These are phyloP conservation scores for Bothriochloa decipiens DNA, from an alignment of 176 grass and related monocot species.

Conservation along the genomic window DNA sequence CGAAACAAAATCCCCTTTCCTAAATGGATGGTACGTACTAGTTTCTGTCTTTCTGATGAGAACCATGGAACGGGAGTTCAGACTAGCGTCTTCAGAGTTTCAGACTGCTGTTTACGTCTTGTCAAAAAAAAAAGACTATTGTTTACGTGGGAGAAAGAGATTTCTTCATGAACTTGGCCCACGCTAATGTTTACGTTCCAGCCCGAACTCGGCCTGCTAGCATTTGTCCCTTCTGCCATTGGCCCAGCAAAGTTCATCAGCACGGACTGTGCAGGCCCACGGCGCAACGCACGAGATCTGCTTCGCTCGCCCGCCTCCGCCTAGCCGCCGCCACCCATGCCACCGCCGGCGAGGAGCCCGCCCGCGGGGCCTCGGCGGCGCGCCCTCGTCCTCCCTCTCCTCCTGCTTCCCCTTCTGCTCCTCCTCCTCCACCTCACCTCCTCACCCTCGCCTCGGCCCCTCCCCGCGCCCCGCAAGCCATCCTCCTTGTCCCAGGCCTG, in stretches of 20 bases:
- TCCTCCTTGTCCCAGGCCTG: slow-evolving; percentile 9
- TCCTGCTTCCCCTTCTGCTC: not conserved
- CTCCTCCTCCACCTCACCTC: slow-evolving; percentile 20
- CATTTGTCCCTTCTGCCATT: not conserved
- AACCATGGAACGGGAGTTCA: no score
- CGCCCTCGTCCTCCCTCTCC: not conserved
- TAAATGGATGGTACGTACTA: no score
- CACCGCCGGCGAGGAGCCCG: slow-evolving; percentile 49
- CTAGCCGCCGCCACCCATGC: no score
- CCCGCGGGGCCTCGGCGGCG: slow-evolving; percentile 25
- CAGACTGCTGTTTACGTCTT: no score
- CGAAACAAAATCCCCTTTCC: no score
- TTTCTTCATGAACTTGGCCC: no score
- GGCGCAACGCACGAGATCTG: not conserved
- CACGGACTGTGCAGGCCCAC: slow-evolving; percentile 13
- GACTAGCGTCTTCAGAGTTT: no score
- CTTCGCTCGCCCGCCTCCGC: not conserved
- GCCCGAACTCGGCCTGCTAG: not conserved
- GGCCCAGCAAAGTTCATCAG: not conserved
- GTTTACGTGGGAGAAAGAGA: no score
- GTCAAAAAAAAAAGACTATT: no score
- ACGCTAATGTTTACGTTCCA: no score
- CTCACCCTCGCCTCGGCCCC: not conserved
- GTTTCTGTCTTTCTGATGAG: no score
- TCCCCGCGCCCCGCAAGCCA: slow-evolving; percentile 14